Base-by-base conservation (phyloP, 2,329 filamentous ascomycete genomes). In the Aschersonia sp. region DNA sequence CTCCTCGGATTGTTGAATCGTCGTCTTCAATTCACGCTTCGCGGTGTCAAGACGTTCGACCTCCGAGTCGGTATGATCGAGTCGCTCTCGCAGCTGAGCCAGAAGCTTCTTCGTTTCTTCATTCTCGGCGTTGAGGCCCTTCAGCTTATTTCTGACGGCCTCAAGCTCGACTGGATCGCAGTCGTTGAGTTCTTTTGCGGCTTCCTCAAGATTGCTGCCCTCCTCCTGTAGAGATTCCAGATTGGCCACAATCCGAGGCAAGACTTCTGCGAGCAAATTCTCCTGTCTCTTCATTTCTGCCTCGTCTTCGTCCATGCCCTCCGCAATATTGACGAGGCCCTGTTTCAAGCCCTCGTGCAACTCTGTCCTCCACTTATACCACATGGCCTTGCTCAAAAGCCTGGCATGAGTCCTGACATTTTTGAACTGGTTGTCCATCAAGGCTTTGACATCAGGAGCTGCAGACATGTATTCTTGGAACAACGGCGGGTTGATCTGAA, bases 361-460 rank as follows among this genome's bases (percentile, higher is more conserved):
- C 57, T 92, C 90, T 73, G 86, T 90, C 41, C 92, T 83, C 92
- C 92, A 98, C 58, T 90, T 84, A 62, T 98, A 98, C 92, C 92
- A 98, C 71, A 92, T 89, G 49, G 87, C 87, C 61, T 95, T 95
- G 67, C 90, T 95, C 46, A 89, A 71, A 11, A 95, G 73, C 30
- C 92, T 79, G 12, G 90, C 87, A 62, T 94, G 85, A 0, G 87
- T 89, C 69, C 95, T 97, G 64, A 95, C 84, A 58, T 97, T 95
- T 64, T 94, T 92, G 71, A 98, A 92, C 60, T 97, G 89, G 54
- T 86, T 92, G 66, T 98, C 90, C 82, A 98, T 94, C 46, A 94
- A 73, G 4, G 79, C 67, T 58, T 86, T 88, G 60, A 94, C 81
- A 52, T 94, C 87, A 1, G 87, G 79, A 0, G 85, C 77, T 30